Evolutionary conservation across 352 stramenopile genomes (phyloP).

Genomic region (Globisporangium parvum): DNA sequence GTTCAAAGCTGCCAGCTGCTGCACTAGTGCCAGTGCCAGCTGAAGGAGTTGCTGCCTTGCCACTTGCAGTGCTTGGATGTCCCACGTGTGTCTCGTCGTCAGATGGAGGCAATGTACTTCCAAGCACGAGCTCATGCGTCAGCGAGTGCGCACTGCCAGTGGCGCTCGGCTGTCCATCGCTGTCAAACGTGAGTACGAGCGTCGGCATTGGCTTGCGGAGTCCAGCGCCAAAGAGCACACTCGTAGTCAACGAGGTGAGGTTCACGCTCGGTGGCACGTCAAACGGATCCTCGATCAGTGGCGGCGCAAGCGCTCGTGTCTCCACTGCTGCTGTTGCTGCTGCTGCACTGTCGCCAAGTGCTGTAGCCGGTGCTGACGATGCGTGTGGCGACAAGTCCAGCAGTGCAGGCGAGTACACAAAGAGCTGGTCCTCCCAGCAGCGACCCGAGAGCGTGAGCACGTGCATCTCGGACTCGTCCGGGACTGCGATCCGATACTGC

Average conservation of each 20-base stretch:
- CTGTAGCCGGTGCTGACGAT: too few relatives aligned
- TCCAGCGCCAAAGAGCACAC: constrained; percentile 17
- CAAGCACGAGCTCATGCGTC: constrained; percentile 34
- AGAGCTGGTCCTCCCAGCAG: constrained; percentile 79
- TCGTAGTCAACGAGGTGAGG: constrained; percentile 19
- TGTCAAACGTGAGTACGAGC: constrained; percentile 44
- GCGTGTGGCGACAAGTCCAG: constrained; percentile 15
- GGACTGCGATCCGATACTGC: constrained; percentile 56
- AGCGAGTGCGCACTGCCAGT: not conserved
- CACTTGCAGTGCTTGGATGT: not conserved
- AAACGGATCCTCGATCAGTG: constrained; percentile 60
- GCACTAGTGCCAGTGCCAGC: not conserved
- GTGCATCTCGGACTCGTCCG: constrained; percentile 69
- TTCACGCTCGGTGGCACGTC: constrained; percentile 51
- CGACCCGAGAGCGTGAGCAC: constrained; percentile 42
- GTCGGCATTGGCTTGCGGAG: constrained; percentile 39
- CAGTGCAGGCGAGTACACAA: constrained; percentile 33
- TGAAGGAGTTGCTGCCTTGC: constrained; percentile 1
- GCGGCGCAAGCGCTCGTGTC: not conserved
- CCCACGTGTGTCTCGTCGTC: constrained; percentile 5
- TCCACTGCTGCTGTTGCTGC: not conserved
- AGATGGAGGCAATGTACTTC: constrained; percentile 29
- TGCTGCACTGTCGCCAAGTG: not conserved
- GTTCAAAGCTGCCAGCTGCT: constrained; percentile 48
- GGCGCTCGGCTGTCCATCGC: not conserved